Percentiles rank a stretch among this genome's conserved stretches.
Conservation (phyloP, 805 yeast species). For the Metschnikowia orientalis region DNA sequence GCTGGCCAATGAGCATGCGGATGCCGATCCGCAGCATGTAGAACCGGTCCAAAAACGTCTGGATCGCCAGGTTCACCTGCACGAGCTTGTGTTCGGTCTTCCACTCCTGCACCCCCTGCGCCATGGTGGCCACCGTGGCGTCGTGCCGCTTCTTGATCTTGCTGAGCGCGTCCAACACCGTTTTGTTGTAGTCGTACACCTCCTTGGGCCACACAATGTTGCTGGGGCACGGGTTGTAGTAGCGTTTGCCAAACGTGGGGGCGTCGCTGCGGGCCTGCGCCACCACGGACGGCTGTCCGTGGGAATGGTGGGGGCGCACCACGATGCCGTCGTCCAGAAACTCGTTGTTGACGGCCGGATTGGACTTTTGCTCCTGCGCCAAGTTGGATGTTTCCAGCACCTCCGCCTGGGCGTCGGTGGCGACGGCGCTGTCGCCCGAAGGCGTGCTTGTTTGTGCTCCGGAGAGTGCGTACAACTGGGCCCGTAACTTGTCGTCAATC, state of each 20-base stretch:
- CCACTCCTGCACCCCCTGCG: constrained; percentile 92
- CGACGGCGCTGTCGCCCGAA: constrained; percentile 3
- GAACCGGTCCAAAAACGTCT: constrained; percentile 77
- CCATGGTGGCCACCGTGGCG: constrained; percentile 88
- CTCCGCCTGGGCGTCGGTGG: constrained; percentile 7
- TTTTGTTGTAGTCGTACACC: constrained; percentile 64
- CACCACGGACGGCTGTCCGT: constrained; percentile 8
- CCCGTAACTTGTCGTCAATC: constrained; percentile 40
- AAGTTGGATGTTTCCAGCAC: constrained; percentile 21
- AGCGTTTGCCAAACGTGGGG: constrained; percentile 41
- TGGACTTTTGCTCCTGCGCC: constrained; percentile 26
- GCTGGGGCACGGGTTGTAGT: constrained; percentile 52
- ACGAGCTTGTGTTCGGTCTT: constrained; percentile 48
- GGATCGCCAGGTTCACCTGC: constrained; percentile 66
- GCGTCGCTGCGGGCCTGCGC: constrained; percentile 18
- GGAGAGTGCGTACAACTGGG: constrained; percentile 24
- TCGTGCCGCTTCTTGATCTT: constrained; percentile 82
- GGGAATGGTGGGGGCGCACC: constrained; percentile 22
- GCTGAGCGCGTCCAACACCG: constrained; percentile 60
- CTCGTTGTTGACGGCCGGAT: constrained; percentile 38
- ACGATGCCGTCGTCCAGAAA: constrained; percentile 53
- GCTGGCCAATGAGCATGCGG: constrained; percentile 92
- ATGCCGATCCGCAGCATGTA: constrained; percentile 91
- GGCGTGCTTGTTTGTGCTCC: too few relatives aligned
- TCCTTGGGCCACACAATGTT: constrained; percentile 67